Evolutionary conservation across 768 basidiomycete species (phyloP).

Genomic region (Auricularia auricula-judae): DNA sequence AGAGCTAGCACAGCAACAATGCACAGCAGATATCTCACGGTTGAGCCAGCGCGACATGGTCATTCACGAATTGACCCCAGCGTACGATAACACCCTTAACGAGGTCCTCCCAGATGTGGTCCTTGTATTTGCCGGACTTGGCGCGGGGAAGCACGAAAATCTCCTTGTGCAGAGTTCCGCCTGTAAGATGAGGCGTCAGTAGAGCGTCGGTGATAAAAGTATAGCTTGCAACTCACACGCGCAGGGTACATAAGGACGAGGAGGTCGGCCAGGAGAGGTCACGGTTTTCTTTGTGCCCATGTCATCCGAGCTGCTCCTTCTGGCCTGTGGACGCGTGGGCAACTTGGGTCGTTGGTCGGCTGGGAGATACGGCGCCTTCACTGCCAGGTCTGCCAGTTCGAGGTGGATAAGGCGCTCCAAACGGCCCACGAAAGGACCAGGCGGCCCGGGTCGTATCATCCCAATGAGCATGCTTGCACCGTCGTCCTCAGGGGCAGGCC

Average conservation of each 20-base stretch:
- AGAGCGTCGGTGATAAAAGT: slow-evolving; percentile 1
- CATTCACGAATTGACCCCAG: slow-evolving; percentile 58
- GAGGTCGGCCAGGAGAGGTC: slow-evolving; percentile 13
- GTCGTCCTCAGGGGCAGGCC: slow-evolving; percentile 39
- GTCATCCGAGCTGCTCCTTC: slow-evolving; percentile 2
- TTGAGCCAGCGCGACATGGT: slow-evolving; percentile 11
- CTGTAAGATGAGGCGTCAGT: slow-evolving; percentile 19
- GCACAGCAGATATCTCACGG: background rate
- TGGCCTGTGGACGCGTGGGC: slow-evolving; percentile 4
- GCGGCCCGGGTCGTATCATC: slow-evolving; percentile 46
- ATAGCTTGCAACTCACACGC: slow-evolving; percentile 23
- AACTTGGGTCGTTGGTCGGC: slow-evolving; percentile 7
- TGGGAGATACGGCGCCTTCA: slow-evolving; percentile 46
- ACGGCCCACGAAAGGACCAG: slow-evolving; percentile 59
- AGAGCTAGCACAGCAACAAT: background rate
- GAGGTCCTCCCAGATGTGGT: slow-evolving; percentile 62
- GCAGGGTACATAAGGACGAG: slow-evolving; percentile 33
- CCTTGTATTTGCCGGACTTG: slow-evolving; percentile 39
- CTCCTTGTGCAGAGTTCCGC: slow-evolving; percentile 57
- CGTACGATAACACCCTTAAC: slow-evolving; percentile 68
- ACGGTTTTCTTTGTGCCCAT: slow-evolving; percentile 7
- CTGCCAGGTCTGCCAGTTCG: slow-evolving; percentile 60
- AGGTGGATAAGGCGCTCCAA: slow-evolving; percentile 72
- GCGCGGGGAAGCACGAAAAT: slow-evolving; percentile 65
- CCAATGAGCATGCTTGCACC: slow-evolving; percentile 49